Conservation (phyloP, 345 rosid genomes). For the Mangifera indica region DNA sequence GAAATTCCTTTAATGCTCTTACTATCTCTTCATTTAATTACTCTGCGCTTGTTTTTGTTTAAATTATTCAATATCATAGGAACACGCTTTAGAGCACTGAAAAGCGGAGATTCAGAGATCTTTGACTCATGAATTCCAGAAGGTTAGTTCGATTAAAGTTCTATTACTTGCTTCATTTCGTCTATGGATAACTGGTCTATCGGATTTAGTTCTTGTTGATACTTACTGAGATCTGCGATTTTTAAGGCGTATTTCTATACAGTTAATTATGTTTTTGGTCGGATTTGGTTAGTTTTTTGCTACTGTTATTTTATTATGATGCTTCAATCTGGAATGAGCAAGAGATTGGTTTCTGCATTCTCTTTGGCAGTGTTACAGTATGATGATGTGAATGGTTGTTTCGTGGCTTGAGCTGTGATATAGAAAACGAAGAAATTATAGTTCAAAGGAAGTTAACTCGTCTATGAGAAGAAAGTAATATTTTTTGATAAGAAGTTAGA, state of each 20-base stretch:
- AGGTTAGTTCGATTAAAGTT: conserved; percentile 38
- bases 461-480: neutral
- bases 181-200: neutral
- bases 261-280: neutral
- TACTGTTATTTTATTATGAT: neutral
- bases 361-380: neutral
- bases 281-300: neutral
- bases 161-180: neutral
- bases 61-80: conserved; percentile 7
- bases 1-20: neutral
- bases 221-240: neutral
- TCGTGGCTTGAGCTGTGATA: neutral
- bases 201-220: neutral
- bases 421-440: neutral
- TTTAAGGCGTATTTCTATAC: neutral
- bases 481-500: neutral
- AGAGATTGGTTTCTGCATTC: neutral
- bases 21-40: neutral
- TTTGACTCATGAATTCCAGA: conserved; percentile 54
- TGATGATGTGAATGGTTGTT: neutral
- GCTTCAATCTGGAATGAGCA: neutral
- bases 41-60: neutral
- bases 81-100: neutral
- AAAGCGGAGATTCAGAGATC: conserved; percentile 14
- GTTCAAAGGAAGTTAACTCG: neutral